Evolutionary conservation across 225 moss, liverwort and hornwort species (phyloP), one percentile per base, ranked within the genome.

Genomic region (Climacium dendroides): DNA sequence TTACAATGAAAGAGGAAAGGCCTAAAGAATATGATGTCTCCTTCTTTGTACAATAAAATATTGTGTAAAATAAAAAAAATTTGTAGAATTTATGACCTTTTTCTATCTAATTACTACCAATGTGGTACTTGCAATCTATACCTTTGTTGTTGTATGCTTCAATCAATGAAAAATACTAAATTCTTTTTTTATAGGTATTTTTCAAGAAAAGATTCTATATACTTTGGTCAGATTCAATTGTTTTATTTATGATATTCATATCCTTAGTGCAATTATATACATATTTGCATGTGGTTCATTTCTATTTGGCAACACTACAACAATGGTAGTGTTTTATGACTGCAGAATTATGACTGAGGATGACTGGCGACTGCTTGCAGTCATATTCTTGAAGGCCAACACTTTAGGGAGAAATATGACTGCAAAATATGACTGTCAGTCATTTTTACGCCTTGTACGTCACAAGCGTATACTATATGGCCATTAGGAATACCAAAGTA

Each of bases 1-100:
- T 2, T 0, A 0, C 3, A 26, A 1, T 1, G 1, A 71, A 71
- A 71, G 26, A 26, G 1, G 5, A 25, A 43, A 70, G 43, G 26
- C 41, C 7, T 0, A 15, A 70, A 70, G 14, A 15, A 15, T 43
- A 26, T 25, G 2, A 9, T 41, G 9, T 70, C 41, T 70, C 5
- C 2, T 25, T 26, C 26, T 41, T 18, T 43, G 6, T 70, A 41
- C 5, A 9, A 41, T 0, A 70, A 0, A 39, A 2, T 41, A 7
- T 41, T 70, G 5, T 26, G 5, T 9, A 26, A 41, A 41, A 15
- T 43, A 24, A 26, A 26, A n/a, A 41, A 1, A 26, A 9, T 26
- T 26, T 43, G 9, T 41, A 25, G 25, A 70, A 15, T 41, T 26
- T 15, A 43, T 43, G 9, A 71, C 9, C 9, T 41, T 41, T 26